phyloP scores from a whole-genome alignment of 176 grass and related monocot genomes.

The Ensete glaucum region DNA sequence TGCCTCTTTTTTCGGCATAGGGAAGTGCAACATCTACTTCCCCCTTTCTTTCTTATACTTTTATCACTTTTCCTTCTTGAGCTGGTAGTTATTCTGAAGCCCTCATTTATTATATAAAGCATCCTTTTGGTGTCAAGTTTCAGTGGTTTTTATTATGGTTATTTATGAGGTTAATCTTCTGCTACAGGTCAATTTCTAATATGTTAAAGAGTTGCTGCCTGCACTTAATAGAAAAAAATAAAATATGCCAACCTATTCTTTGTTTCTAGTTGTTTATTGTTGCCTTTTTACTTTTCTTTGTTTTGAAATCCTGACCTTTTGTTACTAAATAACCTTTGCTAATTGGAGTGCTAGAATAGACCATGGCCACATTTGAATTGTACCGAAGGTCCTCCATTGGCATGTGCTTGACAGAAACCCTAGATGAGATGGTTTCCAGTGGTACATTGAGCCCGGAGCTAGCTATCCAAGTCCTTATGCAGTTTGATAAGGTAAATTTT shows the following conservation, averaged over 20 bases:
- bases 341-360: background rate
- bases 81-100: no score
- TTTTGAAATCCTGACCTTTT: background rate
- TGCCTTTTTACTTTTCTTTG: background rate
- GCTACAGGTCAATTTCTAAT: background rate
- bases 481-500: conserved; percentile 78
- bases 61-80: no score
- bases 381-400: conserved; percentile 74
- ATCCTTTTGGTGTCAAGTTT: no score
- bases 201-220: background rate
- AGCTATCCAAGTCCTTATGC: conserved; percentile 76
- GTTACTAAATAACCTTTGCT: background rate
- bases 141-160: background rate
- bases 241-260: background rate
- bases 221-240: background rate
- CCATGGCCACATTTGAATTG: conserved; percentile 71
- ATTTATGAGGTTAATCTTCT: background rate
- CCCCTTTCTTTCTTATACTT: no score
- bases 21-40: no score
- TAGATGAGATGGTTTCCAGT: conserved; percentile 74
- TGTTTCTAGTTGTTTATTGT: background rate
- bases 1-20: no score
- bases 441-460: conserved; percentile 59
- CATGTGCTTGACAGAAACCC: conserved; percentile 64
- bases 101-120: no score